Percentiles rank a stretch among this genome's conserved stretches.
Conservation (phyloP, 2,329 filamentous ascomycete genomes). For the Venturia oleaginea region DNA sequence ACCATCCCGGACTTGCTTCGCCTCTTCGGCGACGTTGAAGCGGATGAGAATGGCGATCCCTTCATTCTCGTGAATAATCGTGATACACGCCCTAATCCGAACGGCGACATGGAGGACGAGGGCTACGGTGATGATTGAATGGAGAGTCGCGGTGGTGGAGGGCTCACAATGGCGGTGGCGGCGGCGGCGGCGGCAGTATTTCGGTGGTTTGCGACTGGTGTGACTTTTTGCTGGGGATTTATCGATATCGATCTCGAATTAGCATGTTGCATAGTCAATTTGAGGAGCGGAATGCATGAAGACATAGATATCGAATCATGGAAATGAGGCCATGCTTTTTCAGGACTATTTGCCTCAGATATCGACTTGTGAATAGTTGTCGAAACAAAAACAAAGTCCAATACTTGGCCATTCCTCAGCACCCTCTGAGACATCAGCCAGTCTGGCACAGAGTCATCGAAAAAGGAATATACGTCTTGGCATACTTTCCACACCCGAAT, state of each 20-base stretch:
- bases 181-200: not conserved
- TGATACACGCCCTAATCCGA: slow-evolving; percentile 22
- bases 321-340: not conserved
- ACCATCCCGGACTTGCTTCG: slow-evolving; percentile 33
- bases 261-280: not conserved
- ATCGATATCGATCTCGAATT: not conserved
- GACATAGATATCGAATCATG: not conserved
- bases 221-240: not conserved
- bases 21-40: slow-evolving; percentile 33
- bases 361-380: not conserved
- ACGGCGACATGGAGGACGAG: slow-evolving; percentile 19
- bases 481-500: not conserved
- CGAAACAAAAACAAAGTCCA: not conserved
- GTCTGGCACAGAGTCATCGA: not conserved
- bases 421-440: not conserved
- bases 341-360: not conserved
- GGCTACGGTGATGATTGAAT: slow-evolving; percentile 22
- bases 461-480: not conserved
- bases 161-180: not conserved
- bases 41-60: slow-evolving; percentile 29
- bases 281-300: too few relatives aligned
- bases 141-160: not conserved
- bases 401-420: not conserved
- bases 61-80: slow-evolving; percentile 34
- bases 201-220: not conserved